Conservation (phyloP, 1,284 basidiomycete species). For the Malassezia caprae region DNA sequence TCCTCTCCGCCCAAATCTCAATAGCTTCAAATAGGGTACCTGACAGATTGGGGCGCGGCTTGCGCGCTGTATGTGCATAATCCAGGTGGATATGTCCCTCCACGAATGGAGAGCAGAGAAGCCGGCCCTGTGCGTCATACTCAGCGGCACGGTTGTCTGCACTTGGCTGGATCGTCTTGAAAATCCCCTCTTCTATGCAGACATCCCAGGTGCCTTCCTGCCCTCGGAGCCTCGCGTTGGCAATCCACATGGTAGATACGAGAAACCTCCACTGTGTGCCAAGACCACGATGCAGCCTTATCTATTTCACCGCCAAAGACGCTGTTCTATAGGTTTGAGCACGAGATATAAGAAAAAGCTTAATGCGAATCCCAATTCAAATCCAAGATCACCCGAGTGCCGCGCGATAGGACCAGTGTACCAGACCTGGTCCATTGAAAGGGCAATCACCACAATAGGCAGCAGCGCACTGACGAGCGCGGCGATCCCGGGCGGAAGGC, state of each 20-base stretch:
- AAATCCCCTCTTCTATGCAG: background rate
- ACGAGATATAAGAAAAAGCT: slow-evolving; percentile 39
- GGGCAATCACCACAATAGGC: slow-evolving; percentile 33
- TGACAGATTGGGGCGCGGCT: background rate
- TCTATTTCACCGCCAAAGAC: slow-evolving; percentile 9
- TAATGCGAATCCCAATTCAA: slow-evolving; percentile 44
- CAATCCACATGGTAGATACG: background rate
- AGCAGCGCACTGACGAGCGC: slow-evolving; percentile 41
- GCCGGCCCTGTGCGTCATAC: background rate
- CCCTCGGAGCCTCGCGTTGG: background rate
- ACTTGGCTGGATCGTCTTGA: background rate
- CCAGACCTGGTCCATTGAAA: slow-evolving; percentile 42
- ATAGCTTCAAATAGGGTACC: slow-evolving; percentile 1
- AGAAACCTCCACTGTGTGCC: too few species aligned
- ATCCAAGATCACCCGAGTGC: slow-evolving; percentile 45
- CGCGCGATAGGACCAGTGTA: slow-evolving; percentile 39
- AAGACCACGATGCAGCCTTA: background rate
- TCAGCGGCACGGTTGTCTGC: too few species aligned
- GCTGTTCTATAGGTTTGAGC: slow-evolving; percentile 31
- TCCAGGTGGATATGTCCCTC: background rate
- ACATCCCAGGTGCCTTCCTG: background rate
- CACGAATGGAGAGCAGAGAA: background rate
- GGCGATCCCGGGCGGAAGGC: slow-evolving; percentile 56
- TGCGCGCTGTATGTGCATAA: background rate
- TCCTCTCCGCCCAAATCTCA: slow-evolving; percentile 2